Percentiles rank a stretch among this genome's conserved stretches.
phyloP scores from a whole-genome alignment of 2,329 filamentous ascomycete species.

The Talaromyces sp. region DNA sequence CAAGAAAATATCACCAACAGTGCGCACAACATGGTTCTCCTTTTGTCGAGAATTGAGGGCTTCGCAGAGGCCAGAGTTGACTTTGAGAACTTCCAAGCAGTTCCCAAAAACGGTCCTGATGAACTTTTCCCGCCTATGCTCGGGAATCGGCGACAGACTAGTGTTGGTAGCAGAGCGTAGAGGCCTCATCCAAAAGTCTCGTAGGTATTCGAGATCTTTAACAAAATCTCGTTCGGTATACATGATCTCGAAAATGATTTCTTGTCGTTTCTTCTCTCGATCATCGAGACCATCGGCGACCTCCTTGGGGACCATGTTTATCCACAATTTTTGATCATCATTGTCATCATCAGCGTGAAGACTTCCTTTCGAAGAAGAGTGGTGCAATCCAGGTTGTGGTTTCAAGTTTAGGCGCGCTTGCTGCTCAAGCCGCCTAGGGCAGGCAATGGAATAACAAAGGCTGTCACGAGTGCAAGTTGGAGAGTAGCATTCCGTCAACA shows the following conservation, averaged over 20 bases:
- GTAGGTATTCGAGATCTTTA: constrained; percentile 94
- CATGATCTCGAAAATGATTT: constrained; percentile 96
- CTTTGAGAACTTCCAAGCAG: constrained; percentile 86
- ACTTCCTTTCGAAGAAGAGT: constrained; percentile 64
- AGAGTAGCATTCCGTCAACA: constrained; percentile 95
- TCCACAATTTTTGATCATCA: constrained; percentile 98
- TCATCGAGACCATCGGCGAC: constrained; percentile 85
- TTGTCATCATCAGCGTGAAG: constrained; percentile 83
- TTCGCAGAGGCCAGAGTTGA: constrained; percentile 84
- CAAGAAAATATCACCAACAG: constrained; percentile 89
- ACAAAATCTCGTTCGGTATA: constrained; percentile 99
- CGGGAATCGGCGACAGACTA: constrained; percentile 75
- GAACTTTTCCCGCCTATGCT: constrained; percentile 80
- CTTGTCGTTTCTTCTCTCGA: constrained; percentile 92
- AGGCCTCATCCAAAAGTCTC: constrained; percentile 98
- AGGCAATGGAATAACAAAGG: constrained; percentile 96
- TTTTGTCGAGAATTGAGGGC: constrained; percentile 87
- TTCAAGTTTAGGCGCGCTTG: constrained; percentile 92
- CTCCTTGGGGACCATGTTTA: constrained; percentile 95
- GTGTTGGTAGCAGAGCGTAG: constrained; percentile 65
- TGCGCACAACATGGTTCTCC: constrained; percentile 79
- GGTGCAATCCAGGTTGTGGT: constrained; percentile 78
- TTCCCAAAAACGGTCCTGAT: constrained; percentile 95
- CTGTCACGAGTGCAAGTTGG: constrained; percentile 94
- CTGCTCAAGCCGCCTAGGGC: constrained; percentile 86